Conservation (phyloP, 176 grass and related monocot genomes). For the Bolboschoenus planiculmis region DNA sequence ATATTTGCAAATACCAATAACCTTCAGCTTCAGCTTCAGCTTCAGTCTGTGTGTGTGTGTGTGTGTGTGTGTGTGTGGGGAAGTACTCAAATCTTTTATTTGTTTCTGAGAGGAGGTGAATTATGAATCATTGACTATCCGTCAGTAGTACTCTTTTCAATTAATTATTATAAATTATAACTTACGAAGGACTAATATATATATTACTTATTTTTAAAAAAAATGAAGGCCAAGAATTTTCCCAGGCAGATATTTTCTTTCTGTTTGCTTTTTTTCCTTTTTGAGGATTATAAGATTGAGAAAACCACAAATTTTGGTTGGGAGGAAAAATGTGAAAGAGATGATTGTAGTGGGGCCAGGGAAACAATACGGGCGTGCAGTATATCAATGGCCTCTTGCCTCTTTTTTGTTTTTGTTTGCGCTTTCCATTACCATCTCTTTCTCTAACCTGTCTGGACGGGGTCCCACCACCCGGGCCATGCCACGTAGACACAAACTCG, state of each 20-base stretch:
- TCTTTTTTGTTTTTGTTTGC: neutral
- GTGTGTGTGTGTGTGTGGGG: neutral
- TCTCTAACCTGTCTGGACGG: neutral
- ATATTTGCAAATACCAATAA: neutral
- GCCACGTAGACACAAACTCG: neutral
- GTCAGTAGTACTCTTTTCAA: neutral
- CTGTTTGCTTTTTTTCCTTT: neutral
- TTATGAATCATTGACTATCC: neutral
- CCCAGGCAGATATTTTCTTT: neutral
- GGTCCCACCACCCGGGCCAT: neutral
- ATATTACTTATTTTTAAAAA: too few species aligned
- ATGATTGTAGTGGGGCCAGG: neutral
- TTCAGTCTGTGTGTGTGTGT: neutral
- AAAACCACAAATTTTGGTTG: neutral
- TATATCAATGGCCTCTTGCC: neutral
- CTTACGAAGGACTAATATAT: too few species aligned
- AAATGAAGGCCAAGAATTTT: neutral
- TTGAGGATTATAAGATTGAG: neutral
- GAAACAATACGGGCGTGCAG: slow-evolving; percentile 19
- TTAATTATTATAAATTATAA: too few species aligned
- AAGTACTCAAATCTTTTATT: neutral
- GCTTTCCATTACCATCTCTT: neutral
- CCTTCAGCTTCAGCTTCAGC: neutral
- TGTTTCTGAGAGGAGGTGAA: neutral
- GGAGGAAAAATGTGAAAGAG: neutral